Base-by-base conservation (phyloP, 192 early-diverging fungal species). In the Coemansia biformis region DNA sequence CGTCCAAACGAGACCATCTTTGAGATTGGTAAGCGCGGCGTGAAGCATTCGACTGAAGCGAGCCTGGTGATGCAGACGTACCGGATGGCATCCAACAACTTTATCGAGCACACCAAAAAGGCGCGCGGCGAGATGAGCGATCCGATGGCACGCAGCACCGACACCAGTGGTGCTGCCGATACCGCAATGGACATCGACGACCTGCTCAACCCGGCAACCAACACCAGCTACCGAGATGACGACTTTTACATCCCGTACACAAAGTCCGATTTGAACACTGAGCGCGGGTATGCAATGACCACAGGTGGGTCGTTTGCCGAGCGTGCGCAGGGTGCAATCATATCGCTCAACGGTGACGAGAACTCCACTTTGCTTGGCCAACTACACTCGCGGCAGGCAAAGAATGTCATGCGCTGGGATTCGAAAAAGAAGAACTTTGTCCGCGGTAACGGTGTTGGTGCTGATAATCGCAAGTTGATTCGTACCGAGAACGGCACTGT, bases 401-500 rank as follows among this genome's bases (percentile, higher is more conserved):
- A 68, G 38, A 78, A 79, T 15, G 70, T 65, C 6, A 48, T 93
- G 31, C 78, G 85, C 28, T 99, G 96, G 96, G 93, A 99, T 63
- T 77, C 81, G 42, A 89, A 83, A 57, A 96, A 97, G 77, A 92
- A 90, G 68, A 85, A 83, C 49, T 99, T 96, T 81, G 82, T 91
- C 29, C 65, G 75, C 24, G 83, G 92, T 17, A 52, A 63, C 4
- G 90, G 89, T 17, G 80, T 94, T 50, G 96, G 96, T 13, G 57
- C 86, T 1, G 93, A 99, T 56, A 99, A 99, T 73, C 91, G 91
- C 60, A 99, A 97, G 78, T 52, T 90, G 46, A 95, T 99, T 44
- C 80, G 79, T 32, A 91, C 88, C 4, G 96, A 99, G 55, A 87
- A 78, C 42, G 96, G 96, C 29, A 83, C 85, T n/a, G 67, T 86